phyloP scores from a whole-genome alignment of 2,329 filamentous ascomycete species.

The Clarireedia hainanense region DNA sequence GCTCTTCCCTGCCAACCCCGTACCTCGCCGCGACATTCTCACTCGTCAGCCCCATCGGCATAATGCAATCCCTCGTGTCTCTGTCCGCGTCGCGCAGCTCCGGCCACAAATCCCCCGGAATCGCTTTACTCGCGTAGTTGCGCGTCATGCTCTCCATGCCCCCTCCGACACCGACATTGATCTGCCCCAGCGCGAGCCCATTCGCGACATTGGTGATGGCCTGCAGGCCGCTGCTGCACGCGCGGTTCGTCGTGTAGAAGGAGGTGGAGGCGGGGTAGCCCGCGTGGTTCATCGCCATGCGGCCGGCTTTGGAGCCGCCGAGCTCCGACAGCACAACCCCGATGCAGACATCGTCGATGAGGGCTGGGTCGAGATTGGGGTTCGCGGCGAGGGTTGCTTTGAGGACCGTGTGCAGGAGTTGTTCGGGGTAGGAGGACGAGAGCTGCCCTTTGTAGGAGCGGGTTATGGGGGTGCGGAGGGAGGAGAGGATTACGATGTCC shows the following conservation, averaged over 20 bases:
- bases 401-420: conserved; percentile 66
- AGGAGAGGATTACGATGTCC: conserved; percentile 82
- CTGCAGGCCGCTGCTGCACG: conserved; percentile 72
- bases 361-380: conserved; percentile 60
- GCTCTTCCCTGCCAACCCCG: conserved; percentile 62
- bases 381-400: conserved; percentile 62
- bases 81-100: conserved; percentile 56
- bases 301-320: conserved; percentile 80
- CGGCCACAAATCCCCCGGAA: conserved; percentile 75
- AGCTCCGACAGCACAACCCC: conserved; percentile 88
- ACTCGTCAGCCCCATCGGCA: conserved; percentile 86
- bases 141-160: conserved; percentile 96
- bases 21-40: conserved; percentile 84
- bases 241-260: conserved; percentile 83
- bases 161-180: conserved; percentile 69
- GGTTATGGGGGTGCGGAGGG: conserved; percentile 82
- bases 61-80: conserved; percentile 78
- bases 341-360: conserved; percentile 74
- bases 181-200: conserved; percentile 65
- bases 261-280: conserved; percentile 65
- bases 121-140: conserved; percentile 81
- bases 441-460: conserved; percentile 76
- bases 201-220: conserved; percentile 68
- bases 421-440: conserved; percentile 84
- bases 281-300: conserved; percentile 83